These are phyloP conservation scores for Yarrowia deformans DNA, from an alignment of 805 yeast genomes.

Conservation along the genomic window DNA sequence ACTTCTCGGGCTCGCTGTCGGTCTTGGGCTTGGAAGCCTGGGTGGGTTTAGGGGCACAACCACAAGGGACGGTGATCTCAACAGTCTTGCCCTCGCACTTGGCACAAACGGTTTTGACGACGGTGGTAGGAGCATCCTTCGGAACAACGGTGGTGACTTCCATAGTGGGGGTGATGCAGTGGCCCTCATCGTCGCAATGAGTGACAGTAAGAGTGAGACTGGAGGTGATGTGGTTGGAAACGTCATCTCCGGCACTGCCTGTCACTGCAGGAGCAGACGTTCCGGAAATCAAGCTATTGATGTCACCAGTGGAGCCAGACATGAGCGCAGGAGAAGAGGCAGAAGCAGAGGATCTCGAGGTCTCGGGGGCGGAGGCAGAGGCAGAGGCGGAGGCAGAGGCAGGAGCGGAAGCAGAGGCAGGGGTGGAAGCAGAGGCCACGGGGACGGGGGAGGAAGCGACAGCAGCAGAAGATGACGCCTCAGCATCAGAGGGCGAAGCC, in stretches of 20 bases:
- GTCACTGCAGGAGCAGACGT: not conserved
- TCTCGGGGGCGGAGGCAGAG: too few relatives aligned
- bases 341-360: too few relatives aligned
- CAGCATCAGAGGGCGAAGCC: not conserved
- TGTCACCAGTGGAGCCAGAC: not conserved
- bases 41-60: too few relatives aligned
- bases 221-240: not conserved
- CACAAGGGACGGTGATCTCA: not conserved
- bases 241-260: too few relatives aligned
- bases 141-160: not conserved
- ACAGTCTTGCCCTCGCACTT: conserved; percentile 1
- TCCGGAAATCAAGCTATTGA: not conserved
- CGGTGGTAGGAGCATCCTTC: not conserved
- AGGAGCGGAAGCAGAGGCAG: not conserved
- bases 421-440: too few relatives aligned
- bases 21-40: too few relatives aligned
- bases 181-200: not conserved
- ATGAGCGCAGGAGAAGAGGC: not conserved
- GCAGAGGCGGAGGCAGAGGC: too few relatives aligned
- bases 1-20: too few relatives aligned
- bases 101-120: not conserved
- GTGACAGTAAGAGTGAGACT: not conserved
- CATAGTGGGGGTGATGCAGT: not conserved
- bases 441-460: too few relatives aligned
- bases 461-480: not conserved